Evolutionary conservation across 495 filamentous ascomycete species (phyloP).

Genomic region (Xylaria curta): DNA sequence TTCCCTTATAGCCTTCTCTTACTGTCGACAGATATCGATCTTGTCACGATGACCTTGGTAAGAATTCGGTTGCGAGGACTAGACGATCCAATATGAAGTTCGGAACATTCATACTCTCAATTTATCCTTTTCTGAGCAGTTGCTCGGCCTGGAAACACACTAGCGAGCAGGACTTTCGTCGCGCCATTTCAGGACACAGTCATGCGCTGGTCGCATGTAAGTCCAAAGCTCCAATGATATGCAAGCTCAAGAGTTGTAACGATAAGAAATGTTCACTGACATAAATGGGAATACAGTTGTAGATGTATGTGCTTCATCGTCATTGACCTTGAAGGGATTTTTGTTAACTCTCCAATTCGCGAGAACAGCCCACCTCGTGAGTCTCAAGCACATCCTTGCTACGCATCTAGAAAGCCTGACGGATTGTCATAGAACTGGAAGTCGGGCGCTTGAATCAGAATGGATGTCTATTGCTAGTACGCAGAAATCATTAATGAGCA

Average conservation of each 20-base stretch:
- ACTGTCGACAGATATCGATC: neutral
- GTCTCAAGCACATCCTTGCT: neutral
- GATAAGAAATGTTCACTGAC: neutral
- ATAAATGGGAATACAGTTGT: slow-evolving; percentile 24
- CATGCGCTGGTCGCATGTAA: slow-evolving; percentile 55
- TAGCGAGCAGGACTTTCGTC: slow-evolving; percentile 37
- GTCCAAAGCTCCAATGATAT: slow-evolving; percentile 20
- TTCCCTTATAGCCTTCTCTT: neutral
- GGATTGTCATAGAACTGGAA: slow-evolving; percentile 35
- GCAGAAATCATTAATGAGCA: slow-evolving; percentile 41
- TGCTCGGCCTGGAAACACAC: slow-evolving; percentile 47
- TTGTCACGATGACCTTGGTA: neutral
- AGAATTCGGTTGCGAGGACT: neutral
- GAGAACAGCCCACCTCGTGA: slow-evolving; percentile 40
- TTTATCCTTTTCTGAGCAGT: slow-evolving; percentile 25
- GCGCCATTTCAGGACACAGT: slow-evolving; percentile 40
- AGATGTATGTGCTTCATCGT: slow-evolving; percentile 23
- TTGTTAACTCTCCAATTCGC: neutral
- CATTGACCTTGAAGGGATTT: neutral
- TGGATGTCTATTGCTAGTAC: slow-evolving; percentile 42
- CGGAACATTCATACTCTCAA: slow-evolving; percentile 23
- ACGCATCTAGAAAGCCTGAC: neutral
- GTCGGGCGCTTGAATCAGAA: slow-evolving; percentile 48
- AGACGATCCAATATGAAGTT: slow-evolving; percentile 35
- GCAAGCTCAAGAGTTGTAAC: neutral